These are phyloP conservation scores for Bidens hawaiensis DNA, from an alignment of 140 eudicot genomes.

Conservation along the genomic window DNA sequence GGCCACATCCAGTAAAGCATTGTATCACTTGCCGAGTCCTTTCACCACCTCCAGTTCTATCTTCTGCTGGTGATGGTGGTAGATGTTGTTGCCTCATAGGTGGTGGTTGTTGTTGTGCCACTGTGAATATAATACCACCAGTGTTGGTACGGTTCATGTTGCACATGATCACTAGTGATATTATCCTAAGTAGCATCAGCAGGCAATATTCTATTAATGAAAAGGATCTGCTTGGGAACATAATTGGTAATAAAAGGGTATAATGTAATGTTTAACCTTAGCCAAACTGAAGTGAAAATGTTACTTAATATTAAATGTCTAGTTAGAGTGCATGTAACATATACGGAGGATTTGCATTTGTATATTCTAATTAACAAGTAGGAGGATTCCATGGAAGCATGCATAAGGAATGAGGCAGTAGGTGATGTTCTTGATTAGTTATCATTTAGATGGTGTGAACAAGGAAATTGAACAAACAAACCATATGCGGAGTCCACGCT, in stretches of 20 bases:
- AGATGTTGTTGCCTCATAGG: background rate
- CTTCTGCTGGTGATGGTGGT: background rate
- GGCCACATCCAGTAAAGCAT: conserved; percentile 38
- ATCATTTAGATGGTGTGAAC: conserved; percentile 25
- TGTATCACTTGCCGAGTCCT: conserved; percentile 32
- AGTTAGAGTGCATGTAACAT: conserved; percentile 4
- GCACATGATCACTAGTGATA: background rate
- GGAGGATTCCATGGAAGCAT: conserved; percentile 29
- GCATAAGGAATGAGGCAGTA: conserved; percentile 25
- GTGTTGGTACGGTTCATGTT: background rate
- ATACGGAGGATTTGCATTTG: background rate
- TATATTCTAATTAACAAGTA: background rate
- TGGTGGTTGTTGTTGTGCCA: conserved; percentile 26
- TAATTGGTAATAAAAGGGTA: background rate
- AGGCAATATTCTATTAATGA: background rate
- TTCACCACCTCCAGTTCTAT: conserved; percentile 16
- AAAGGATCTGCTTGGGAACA: conserved; percentile 12
- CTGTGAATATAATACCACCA: conserved; percentile 1
- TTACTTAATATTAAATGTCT: background rate
- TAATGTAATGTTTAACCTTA: background rate
- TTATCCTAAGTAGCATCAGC: background rate
- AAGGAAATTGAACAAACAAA: background rate
- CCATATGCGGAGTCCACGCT: too few relatives aligned
- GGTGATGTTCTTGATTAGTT: conserved; percentile 9
- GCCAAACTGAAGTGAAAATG: background rate